A percentile compares a stretch with the other conserved stretches of the same genome.
Evolutionary conservation across 2,329 filamentous ascomycete species (phyloP).

Genomic region (Ceratocystis variospora): DNA sequence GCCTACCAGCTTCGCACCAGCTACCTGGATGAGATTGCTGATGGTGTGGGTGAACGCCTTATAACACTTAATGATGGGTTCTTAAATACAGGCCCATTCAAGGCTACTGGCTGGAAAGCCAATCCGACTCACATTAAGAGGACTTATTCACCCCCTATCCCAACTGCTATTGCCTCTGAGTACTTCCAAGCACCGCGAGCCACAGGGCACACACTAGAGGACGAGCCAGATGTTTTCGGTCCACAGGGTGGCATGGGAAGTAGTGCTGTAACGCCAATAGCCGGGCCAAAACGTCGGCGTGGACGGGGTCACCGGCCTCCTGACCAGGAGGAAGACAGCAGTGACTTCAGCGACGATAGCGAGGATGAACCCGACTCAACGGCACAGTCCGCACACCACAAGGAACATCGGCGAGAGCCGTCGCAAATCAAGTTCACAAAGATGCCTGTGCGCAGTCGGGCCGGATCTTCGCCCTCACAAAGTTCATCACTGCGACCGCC

Average conservation of each 20-base stretch:
- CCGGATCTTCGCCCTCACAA: conserved; percentile 76
- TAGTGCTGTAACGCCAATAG: conserved; percentile 53
- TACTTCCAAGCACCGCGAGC: conserved; percentile 64
- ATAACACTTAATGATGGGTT: conserved; percentile 69
- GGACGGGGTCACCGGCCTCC: conserved; percentile 53
- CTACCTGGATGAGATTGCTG: conserved; percentile 66
- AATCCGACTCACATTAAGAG: conserved; percentile 65
- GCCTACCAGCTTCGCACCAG: conserved; percentile 69
- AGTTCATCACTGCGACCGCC: conserved; percentile 48
- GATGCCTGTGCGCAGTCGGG: conserved; percentile 75
- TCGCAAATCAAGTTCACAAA: conserved; percentile 94
- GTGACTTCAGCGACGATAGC: conserved; percentile 71
- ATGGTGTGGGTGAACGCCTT: conserved; percentile 71
- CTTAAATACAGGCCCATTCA: conserved; percentile 68
- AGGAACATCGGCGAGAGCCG: conserved; percentile 39
- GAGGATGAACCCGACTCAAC: conserved; percentile 60
- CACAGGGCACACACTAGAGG: conserved; percentile 49
- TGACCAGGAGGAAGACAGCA: conserved; percentile 66
- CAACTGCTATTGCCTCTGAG: conserved; percentile 66
- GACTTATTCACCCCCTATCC: conserved; percentile 75
- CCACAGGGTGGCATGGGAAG: conserved; percentile 56
- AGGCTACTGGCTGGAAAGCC: conserved; percentile 65
- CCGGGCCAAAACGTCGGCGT: conserved; percentile 51
- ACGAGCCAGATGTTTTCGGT: conserved; percentile 58
- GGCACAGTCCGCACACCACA: conserved; percentile 36